Evolutionary conservation across 2,329 filamentous ascomycete species (phyloP).

Genomic region (Botrytis hyacinthi): DNA sequence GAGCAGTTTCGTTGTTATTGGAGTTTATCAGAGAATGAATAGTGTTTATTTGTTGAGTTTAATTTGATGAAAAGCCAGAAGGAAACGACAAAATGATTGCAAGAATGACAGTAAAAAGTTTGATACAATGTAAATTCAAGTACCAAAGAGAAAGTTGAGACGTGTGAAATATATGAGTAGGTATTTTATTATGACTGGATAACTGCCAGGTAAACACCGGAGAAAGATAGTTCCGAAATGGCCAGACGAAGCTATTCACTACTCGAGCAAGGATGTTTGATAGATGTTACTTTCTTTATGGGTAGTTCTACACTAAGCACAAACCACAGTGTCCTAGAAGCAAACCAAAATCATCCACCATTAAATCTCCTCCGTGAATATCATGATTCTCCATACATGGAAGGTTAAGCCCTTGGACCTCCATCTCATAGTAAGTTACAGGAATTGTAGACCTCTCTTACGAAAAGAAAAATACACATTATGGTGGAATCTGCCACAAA

Average conservation of each 20-base stretch:
- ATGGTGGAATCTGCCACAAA: not conserved
- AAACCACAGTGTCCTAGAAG: not conserved
- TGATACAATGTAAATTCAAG: not conserved
- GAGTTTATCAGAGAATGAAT: not conserved
- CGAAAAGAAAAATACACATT: not conserved
- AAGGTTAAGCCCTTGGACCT: not conserved
- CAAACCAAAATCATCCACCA: not conserved
- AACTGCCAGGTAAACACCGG: not conserved
- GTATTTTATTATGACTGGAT: not conserved
- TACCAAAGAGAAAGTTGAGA: not conserved
- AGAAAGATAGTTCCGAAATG: not conserved
- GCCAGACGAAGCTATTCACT: slow-evolving; percentile 1
- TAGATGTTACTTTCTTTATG: not conserved
- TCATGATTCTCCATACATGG: not conserved
- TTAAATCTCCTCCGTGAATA: not conserved
- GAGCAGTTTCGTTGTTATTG: not conserved
- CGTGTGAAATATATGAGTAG: not conserved
- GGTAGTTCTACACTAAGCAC: not conserved
- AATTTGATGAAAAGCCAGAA: not conserved
- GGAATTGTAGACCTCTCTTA: not conserved
- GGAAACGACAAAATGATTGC: not conserved
- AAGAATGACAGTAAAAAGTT: not conserved
- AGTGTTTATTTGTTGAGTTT: not conserved
- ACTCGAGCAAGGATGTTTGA: not conserved
- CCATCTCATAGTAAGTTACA: not conserved